Conservation (phyloP, 768 basidiomycete genomes). For the Agrocybe pediades region DNA sequence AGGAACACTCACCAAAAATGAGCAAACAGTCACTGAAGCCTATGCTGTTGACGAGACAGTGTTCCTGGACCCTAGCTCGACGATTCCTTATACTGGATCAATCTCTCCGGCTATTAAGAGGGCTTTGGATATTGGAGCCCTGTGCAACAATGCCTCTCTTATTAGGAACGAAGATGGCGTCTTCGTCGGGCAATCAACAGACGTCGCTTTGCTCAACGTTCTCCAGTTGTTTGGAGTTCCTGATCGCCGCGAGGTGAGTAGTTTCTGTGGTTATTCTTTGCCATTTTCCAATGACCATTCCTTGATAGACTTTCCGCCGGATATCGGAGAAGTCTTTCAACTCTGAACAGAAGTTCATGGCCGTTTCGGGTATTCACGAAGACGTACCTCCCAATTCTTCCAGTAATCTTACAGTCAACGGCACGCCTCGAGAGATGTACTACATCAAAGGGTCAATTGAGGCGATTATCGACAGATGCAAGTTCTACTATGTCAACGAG, state of each 20-base stretch:
- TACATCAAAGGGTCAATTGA: slow-evolving; percentile 96
- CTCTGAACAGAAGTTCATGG: slow-evolving; percentile 95
- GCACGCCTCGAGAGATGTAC: slow-evolving; percentile 65
- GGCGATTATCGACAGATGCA: slow-evolving; percentile 81
- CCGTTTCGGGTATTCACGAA: slow-evolving; percentile 74
- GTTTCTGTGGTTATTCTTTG: not conserved
- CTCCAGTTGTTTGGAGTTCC: slow-evolving; percentile 63
- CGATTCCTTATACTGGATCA: slow-evolving; percentile 31
- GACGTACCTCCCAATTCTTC: slow-evolving; percentile 26
- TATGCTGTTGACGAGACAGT: slow-evolving; percentile 86
- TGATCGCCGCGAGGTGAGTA: slow-evolving; percentile 72
- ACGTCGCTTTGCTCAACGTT: slow-evolving; percentile 88
- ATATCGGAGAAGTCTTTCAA: slow-evolving; percentile 86
- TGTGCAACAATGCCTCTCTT: slow-evolving; percentile 87
- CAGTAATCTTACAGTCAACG: slow-evolving; percentile 30
- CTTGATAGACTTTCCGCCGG: slow-evolving; percentile 63
- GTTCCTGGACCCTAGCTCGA: slow-evolving; percentile 58
- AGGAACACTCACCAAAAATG: slow-evolving; percentile 94
- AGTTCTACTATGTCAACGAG: slow-evolving; percentile 87
- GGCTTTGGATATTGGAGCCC: slow-evolving; percentile 77
- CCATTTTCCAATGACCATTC: not conserved
- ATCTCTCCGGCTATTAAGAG: slow-evolving; percentile 72
- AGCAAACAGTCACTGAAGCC: slow-evolving; percentile 89
- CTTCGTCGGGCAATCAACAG: slow-evolving; percentile 88
- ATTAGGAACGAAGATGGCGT: slow-evolving; percentile 66